Evolutionary conservation across 495 filamentous ascomycete genomes (phyloP).

Genomic region (Penicillium cosmopolitanum): DNA sequence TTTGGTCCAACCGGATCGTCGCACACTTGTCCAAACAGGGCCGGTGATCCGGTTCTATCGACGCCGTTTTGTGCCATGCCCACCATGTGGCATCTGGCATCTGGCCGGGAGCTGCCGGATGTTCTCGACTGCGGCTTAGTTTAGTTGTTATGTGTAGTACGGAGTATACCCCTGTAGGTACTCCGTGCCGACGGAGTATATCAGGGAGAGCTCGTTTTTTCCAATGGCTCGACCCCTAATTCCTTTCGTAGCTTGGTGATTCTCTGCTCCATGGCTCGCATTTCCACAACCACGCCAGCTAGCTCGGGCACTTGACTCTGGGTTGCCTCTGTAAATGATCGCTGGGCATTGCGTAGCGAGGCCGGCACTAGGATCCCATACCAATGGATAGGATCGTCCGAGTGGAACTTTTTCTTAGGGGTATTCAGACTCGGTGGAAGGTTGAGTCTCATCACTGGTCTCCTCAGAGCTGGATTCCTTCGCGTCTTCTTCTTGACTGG

Average conservation of each 20-base stretch:
- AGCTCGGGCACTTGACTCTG: conserved; percentile 39
- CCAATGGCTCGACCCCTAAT: conserved; percentile 15
- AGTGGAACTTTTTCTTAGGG: conserved; percentile 31
- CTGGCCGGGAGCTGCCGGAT: neutral
- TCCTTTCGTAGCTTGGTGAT: conserved; percentile 58
- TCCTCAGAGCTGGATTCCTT: conserved; percentile 1
- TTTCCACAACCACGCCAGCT: conserved; percentile 64
- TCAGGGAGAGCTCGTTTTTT: neutral
- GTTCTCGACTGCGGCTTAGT: conserved; percentile 1
- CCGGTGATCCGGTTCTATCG: neutral
- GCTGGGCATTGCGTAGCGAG: conserved; percentile 63
- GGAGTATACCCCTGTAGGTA: neutral
- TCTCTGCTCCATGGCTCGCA: conserved; percentile 67
- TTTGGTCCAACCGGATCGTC: neutral
- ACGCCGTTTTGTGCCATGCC: conserved; percentile 1
- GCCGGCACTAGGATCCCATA: conserved; percentile 69
- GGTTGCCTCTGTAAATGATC: conserved; percentile 45
- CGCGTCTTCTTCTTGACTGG: neutral
- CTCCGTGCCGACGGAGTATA: neutral
- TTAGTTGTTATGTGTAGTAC: neutral
- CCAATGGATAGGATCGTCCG: conserved; percentile 66
- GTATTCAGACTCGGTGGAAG: conserved; percentile 15
- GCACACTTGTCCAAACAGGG: neutral
- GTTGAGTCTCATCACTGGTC: neutral
- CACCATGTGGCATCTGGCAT: conserved; percentile 9